Conservation (phyloP, 371 early-diverging fungal species). For the Sanchytrium tribonematis region DNA sequence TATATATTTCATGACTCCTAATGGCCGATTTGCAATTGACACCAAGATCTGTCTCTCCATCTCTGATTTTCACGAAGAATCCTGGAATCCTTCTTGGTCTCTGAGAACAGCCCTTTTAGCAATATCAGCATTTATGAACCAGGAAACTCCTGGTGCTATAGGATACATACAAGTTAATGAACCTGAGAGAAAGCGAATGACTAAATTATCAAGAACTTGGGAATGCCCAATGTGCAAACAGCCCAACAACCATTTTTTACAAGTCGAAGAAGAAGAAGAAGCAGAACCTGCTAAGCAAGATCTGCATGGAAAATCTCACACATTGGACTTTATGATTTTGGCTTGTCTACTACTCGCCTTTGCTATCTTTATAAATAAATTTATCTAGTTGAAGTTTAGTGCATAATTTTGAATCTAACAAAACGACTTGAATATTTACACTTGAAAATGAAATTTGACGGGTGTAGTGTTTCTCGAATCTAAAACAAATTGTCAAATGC, state of each 20-base stretch:
- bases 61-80: neutral
- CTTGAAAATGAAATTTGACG: no score
- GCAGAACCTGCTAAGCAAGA: neutral
- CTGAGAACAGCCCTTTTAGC: neutral
- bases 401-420: no score
- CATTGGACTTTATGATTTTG: neutral
- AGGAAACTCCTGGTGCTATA: neutral
- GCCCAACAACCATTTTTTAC: neutral
- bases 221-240: neutral
- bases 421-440: no score
- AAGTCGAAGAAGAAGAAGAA: neutral
- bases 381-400: neutral
- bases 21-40: neutral
- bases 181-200: neutral
- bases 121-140: neutral
- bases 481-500: no score
- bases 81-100: neutral
- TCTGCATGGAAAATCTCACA: neutral
- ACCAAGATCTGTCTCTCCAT: slow-evolving; percentile 2
- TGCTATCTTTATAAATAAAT: neutral
- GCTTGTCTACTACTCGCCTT: neutral
- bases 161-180: neutral
- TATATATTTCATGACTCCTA: slow-evolving; percentile 1
- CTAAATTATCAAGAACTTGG: neutral
- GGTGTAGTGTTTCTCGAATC: no score